A percentile compares a stretch with the other conserved stretches of the same genome.
These are phyloP conservation scores for Arabidopsis hybrid DNA, from an alignment of 441 rosid species.

Conservation along the genomic window DNA sequence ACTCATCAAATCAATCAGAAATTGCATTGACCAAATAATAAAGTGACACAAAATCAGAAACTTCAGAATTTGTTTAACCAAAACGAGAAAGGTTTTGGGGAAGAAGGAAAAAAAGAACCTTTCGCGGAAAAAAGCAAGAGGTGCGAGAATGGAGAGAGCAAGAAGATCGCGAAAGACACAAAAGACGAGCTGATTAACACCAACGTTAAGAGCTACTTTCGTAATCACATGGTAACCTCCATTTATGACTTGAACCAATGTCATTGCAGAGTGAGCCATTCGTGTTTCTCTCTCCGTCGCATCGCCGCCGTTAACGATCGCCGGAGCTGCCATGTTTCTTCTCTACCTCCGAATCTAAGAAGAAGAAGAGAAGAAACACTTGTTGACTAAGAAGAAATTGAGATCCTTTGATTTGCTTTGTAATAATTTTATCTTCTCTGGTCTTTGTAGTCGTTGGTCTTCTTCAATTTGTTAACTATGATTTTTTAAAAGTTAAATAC, in stretches of 20 bases:
- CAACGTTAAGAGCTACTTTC: conserved; percentile 92
- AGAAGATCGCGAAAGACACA: conserved; percentile 91
- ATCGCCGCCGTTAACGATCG: conserved; percentile 22
- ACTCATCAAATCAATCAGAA: conserved; percentile 6
- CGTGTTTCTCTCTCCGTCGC: conserved; percentile 49
- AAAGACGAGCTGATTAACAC: conserved; percentile 91
- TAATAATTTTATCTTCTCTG: too few species aligned
- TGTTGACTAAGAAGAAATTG: not conserved
- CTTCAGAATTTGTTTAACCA: too few species aligned
- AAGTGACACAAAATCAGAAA: not conserved
- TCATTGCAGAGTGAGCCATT: conserved; percentile 86
- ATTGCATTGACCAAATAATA: not conserved
- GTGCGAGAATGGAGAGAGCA: conserved; percentile 89
- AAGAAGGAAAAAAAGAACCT: conserved; percentile 48
- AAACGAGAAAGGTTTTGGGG: not conserved
- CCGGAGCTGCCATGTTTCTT: conserved; percentile 37
- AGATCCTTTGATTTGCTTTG: not conserved
- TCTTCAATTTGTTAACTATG: not conserved
- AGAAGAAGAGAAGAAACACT: not conserved
- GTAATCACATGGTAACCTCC: conserved; percentile 96
- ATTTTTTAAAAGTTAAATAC: too few species aligned
- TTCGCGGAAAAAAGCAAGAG: conserved; percentile 81
- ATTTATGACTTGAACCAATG: conserved; percentile 68
- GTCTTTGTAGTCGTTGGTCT: conserved; percentile 14
- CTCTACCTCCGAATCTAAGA: not conserved